Conservation (phyloP, 805 yeast genomes). For the Metschnikowia hibisci region DNA sequence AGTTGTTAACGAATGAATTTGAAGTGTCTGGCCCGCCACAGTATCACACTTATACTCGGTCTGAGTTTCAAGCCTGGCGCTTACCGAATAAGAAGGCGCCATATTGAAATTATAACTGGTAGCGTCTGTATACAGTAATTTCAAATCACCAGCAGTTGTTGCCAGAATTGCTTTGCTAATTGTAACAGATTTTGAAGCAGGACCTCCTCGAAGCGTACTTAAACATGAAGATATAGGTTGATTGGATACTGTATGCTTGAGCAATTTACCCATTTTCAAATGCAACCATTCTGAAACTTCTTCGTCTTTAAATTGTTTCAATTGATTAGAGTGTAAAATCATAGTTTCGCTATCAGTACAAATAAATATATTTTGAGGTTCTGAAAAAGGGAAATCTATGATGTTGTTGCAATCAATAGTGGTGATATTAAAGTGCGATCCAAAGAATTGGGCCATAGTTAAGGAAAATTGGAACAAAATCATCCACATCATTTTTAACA, state of each 20-base stretch:
- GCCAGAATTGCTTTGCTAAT: neutral
- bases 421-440: conserved; percentile 7
- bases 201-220: conserved; percentile 6
- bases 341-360: conserved; percentile 3
- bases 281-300: conserved; percentile 10
- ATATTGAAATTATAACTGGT: too few species aligned
- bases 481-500: neutral
- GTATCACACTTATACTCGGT: conserved; percentile 12
- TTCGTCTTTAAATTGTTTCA: neutral
- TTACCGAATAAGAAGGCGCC: neutral
- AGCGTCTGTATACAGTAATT: too few species aligned
- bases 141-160: neutral
- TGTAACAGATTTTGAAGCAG: conserved; percentile 8
- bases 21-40: conserved; percentile 8
- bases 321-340: conserved; percentile 4
- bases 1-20: conserved; percentile 5
- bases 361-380: neutral
- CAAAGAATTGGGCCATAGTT: neutral
- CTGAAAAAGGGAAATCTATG: neutral
- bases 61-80: conserved; percentile 5
- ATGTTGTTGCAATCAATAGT: conserved; percentile 2
- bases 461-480: neutral
- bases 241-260: neutral
- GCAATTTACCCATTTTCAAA: conserved; percentile 7
- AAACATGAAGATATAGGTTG: conserved; percentile 10